Conservation (phyloP, 179 eudicot genomes). For the Carnegiea gigantea region DNA sequence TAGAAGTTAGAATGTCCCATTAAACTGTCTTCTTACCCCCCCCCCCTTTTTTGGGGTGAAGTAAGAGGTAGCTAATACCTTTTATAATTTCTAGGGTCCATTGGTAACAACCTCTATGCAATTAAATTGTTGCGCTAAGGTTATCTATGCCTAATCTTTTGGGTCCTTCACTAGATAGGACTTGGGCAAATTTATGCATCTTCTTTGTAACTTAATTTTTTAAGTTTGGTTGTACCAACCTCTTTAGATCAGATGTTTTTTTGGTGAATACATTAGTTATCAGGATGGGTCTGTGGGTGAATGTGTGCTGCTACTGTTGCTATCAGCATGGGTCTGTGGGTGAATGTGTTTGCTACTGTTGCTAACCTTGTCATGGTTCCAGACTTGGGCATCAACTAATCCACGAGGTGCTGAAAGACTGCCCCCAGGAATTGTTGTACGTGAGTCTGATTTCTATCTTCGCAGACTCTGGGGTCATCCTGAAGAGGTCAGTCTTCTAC, state of each 20-base stretch:
- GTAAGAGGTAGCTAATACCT: too few species aligned
- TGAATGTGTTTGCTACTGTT: too few species aligned
- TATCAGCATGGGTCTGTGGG: neutral
- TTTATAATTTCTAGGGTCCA: too few species aligned
- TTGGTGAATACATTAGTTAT: neutral
- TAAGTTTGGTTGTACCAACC: neutral
- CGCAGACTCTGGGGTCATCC: constrained; percentile 72
- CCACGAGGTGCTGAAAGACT: constrained; percentile 80
- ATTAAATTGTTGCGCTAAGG: neutral
- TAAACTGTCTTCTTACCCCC: neutral
- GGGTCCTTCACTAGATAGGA: neutral
- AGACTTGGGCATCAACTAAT: constrained; percentile 57
- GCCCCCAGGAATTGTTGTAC: constrained; percentile 58
- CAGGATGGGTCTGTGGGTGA: neutral
- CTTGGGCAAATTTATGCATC: neutral
- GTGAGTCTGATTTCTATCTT: constrained; percentile 61
- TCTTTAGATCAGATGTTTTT: neutral
- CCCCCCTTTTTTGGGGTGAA: neutral
- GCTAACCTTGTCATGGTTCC: neutral
- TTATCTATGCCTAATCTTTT: neutral
- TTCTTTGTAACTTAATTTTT: too few species aligned
- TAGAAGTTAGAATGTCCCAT: neutral
- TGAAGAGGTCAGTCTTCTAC: constrained; percentile 46
- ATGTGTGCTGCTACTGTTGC: neutral
- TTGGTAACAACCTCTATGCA: neutral